Base-by-base conservation (phyloP, 2,329 filamentous ascomycete genomes). In the Apiospora aurea region DNA sequence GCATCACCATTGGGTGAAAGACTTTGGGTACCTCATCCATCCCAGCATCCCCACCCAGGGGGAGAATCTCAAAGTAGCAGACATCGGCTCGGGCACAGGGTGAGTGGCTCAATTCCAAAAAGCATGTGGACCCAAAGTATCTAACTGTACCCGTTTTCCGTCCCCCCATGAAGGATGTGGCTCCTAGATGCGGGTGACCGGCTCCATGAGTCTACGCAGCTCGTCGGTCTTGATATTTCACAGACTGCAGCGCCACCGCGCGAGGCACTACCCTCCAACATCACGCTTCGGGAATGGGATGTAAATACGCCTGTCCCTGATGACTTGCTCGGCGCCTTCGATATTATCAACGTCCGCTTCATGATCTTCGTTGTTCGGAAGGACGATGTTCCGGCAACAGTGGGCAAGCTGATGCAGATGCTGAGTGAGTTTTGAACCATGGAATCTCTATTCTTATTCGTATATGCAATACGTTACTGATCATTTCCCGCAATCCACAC, bases 321-420 rank as follows among this genome's bases (percentile, higher is more conserved):
- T 13, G 74, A 76, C 41, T 72, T 77, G 5, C 29, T 74, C 2
- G 72, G 70, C 2, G 51, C 46, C 2, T 78, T 73, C 34, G 75
- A 78, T 46, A 69, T 79, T n/a, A 72, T 78, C 26, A 71, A 79
- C 41, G 51, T 78, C n/a, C 75, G 75, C 16, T 74, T 76, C 72
- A 72, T 77, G n/a, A 16, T 70, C 1, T 71, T 71, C 21, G 75
- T 76, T 24, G 70, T 79, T 4, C n/a, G 75, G 13, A 66, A 70
- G n/a, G 73, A 74, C 2, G 73, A 76, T 11, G 71, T 74, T 16
- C 38, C 24, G 7, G 41, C 41, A 14, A 69, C 68, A 1, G 67
- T 73, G 1, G 47, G 67, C 7, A 61, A 61, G 7, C 66, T 73
- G 13, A 66, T 72, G 6, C 57, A 72, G 16, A 72, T 73, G 72